Percentiles rank a stretch among this genome's conserved stretches.
Evolutionary conservation across 1,284 basidiomycete species (phyloP).

Genomic region (Ceratobasidium sp.): DNA sequence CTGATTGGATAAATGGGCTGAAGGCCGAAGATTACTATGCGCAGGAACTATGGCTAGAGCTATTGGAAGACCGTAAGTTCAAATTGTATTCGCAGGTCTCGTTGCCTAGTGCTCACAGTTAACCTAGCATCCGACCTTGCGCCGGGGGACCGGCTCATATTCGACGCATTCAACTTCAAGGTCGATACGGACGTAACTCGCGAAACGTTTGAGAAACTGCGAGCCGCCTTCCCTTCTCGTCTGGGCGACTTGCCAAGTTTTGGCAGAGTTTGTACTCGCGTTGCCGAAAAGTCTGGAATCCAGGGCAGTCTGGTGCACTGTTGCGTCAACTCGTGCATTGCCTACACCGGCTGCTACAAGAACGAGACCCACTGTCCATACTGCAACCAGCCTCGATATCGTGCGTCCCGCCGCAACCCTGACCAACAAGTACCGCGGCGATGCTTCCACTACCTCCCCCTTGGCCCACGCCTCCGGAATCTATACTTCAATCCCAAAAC

Average conservation of each 20-base stretch:
- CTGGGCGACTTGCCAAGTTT: neutral
- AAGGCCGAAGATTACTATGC: no score
- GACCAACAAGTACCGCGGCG: neutral
- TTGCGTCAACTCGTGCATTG: conserved; percentile 46
- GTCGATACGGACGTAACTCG: conserved; percentile 35
- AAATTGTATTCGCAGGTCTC: no score
- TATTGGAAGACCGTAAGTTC: no score
- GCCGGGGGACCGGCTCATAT: neutral
- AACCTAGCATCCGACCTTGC: neutral
- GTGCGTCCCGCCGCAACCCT: conserved; percentile 3
- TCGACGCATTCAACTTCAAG: conserved; percentile 44
- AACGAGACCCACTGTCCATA: conserved; percentile 32
- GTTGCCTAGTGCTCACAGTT: neutral
- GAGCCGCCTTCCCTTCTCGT: conserved; percentile 8
- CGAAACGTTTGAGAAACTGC: conserved; percentile 22
- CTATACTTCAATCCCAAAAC: conserved; percentile 44
- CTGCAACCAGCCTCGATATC: conserved; percentile 42
- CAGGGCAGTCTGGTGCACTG: conserved; percentile 30
- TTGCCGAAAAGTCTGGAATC: neutral
- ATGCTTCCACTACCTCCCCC: conserved; percentile 47
- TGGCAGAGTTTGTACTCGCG: neutral
- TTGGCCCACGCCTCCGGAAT: conserved; percentile 39
- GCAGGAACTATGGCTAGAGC: no score
- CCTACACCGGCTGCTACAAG: conserved; percentile 37
- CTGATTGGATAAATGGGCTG: no score